Base-by-base conservation (phyloP, 2,329 filamentous ascomycete species). In the Exutisphaerella laricina region DNA sequence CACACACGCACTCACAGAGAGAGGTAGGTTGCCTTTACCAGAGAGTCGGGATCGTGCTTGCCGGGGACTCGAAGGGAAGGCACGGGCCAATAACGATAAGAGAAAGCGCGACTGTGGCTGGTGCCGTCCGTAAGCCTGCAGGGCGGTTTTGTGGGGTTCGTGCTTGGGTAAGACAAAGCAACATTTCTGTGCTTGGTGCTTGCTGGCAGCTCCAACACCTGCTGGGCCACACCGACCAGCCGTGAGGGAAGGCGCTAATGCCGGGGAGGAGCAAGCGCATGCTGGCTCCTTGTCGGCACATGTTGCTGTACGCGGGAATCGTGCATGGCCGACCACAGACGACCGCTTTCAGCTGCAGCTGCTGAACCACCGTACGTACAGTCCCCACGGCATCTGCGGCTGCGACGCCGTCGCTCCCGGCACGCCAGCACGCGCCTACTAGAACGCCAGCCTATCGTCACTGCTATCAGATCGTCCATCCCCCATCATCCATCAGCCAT, bases 241-340 rank as follows among this genome's bases (percentile, higher is more conserved):
- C 34, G 23, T 7, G 9, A 38, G 22, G 25, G 20, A 17, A 14
- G 26, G 36, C 35, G 30, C 39, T 46, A 39, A 34, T 20, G 20
- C 28, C 43, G 43, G 39, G 39, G 39, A 37, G 32, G n/a, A 26
- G 25, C 9, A 9, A 39, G 30, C 18, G 33, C 28, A 21, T 12
- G 23, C 23, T 46, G 43, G 39, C 44, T 39, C 35, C 39, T 46
- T 35, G 12, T 30, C 44, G 44, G 44, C 44, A 46, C 23, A 21
- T 26, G 23, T 26, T 26, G 23, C 12, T 6, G 23, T 26, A 7
- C 12, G 23, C 23, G 23, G 23, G 23, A 7, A 26, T 26, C 23
- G 23, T 26, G 23, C 23, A 26, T 26, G 23, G 23, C 14, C 13
- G 10, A n/a, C 12, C 16, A 16, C 40, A 43, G 23, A 26, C 6